A percentile compares a stretch with the other conserved stretches of the same genome.
These are phyloP conservation scores for Globisporangium iwayamae DNA, from an alignment of 352 stramenopile species.

Conservation along the genomic window DNA sequence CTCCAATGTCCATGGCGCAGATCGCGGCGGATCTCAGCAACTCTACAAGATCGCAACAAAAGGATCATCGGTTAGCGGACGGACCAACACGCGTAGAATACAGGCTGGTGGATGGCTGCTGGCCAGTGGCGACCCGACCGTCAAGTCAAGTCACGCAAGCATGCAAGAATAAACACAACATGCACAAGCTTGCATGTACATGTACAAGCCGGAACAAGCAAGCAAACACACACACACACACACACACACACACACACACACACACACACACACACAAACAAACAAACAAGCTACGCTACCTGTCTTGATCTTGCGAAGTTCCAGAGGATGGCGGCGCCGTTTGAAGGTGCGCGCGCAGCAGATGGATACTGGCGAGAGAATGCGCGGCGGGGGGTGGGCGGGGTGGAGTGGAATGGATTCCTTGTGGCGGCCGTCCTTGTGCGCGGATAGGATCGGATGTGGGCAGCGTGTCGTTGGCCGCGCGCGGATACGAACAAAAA, in stretches of 20 bases:
- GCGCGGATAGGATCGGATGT: conserved; percentile 3
- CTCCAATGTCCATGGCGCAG: conserved; percentile 21
- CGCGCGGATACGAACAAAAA: conserved; percentile 19
- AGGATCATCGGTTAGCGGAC: neutral
- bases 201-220: neutral
- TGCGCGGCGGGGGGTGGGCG: no score
- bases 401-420: neutral
- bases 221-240: neutral
- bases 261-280: neutral
- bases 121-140: neutral
- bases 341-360: conserved; percentile 5
- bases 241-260: neutral
- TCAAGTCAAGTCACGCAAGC: neutral
- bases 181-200: neutral
- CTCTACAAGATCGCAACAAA: conserved; percentile 12
- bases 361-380: conserved; percentile 11
- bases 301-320: neutral
- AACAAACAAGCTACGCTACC: neutral
- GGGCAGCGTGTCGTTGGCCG: neutral
- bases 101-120: neutral
- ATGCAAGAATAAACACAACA: neutral
- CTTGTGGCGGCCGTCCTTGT: neutral
- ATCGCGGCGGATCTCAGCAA: conserved; percentile 4
- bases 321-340: neutral
- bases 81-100: neutral